Percentiles rank a stretch among this genome's conserved stretches.
Evolutionary conservation across 257 asterid species (phyloP).

Genomic region (Solanum piurae): DNA sequence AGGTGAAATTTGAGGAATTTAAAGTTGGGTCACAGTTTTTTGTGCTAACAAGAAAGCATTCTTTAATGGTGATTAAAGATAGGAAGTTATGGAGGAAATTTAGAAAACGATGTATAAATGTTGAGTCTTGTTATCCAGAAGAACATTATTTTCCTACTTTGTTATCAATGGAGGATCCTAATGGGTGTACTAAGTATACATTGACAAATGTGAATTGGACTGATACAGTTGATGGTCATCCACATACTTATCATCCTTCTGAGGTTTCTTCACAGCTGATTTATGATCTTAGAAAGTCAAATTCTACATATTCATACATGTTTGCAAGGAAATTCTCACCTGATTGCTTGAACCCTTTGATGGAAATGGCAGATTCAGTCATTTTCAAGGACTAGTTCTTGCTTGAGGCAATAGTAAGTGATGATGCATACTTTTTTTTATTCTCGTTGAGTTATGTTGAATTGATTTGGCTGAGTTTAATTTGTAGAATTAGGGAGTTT

Average conservation of each 20-base stretch:
- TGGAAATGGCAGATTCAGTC: conserved; percentile 68
- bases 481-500: not conserved
- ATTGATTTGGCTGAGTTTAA: not conserved
- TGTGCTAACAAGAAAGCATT: conserved; percentile 50
- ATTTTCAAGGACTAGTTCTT: conserved; percentile 59
- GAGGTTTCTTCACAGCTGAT: conserved; percentile 62
- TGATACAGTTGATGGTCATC: conserved; percentile 65
- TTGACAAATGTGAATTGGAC: conserved; percentile 89
- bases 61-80: conserved; percentile 70
- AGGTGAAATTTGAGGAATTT: conserved; percentile 55
- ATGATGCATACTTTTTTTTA: not conserved
- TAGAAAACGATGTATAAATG: conserved; percentile 56
- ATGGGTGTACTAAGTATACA: conserved; percentile 52
- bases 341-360: conserved; percentile 60
- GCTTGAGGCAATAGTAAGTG: conserved; percentile 33
- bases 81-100: conserved; percentile 80
- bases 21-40: conserved; percentile 82
- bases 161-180: conserved; percentile 62
- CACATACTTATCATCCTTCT: conserved; percentile 66
- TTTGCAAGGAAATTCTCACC: conserved; percentile 84
- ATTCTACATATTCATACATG: conserved; percentile 48
- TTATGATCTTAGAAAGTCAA: conserved; percentile 53
- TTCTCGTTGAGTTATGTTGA: not conserved
- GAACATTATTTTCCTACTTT: conserved; percentile 92
- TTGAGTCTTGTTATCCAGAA: conserved; percentile 76